phyloP scores from a whole-genome alignment of 2,329 filamentous ascomycete species.

The Aspergillus candidus region DNA sequence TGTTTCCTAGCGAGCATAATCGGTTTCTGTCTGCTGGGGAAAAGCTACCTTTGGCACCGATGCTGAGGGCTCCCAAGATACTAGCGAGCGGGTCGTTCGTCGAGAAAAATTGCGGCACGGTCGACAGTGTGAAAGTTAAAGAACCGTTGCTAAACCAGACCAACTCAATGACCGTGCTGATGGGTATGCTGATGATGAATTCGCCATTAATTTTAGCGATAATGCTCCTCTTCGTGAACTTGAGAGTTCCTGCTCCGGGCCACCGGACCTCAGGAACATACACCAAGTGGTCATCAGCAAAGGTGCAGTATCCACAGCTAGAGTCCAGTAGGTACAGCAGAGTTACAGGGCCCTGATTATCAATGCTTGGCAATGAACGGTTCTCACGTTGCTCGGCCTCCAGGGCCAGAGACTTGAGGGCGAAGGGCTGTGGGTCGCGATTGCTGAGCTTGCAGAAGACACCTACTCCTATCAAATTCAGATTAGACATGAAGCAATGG shows the following conservation, averaged over 20 bases:
- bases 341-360: conserved; percentile 8
- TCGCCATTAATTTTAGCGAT: conserved; percentile 31
- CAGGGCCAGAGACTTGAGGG: conserved; percentile 33
- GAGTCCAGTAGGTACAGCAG: conserved; percentile 14
- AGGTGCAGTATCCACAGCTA: conserved; percentile 46
- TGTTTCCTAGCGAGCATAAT: conserved; percentile 2
- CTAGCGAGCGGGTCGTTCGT: not conserved
- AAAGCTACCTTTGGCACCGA: not conserved
- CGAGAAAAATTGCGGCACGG: conserved; percentile 48
- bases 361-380: conserved; percentile 10
- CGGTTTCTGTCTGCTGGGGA: not conserved
- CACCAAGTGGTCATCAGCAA: conserved; percentile 28
- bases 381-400: conserved; percentile 20
- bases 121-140: conserved; percentile 47
- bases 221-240: conserved; percentile 42
- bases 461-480: conserved; percentile 14
- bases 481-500: conserved; percentile 8
- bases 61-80: not conserved
- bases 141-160: conserved; percentile 34
- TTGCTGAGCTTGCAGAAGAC: conserved; percentile 30
- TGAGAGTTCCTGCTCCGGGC: conserved; percentile 14
- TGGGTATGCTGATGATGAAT: conserved; percentile 45
- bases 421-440: conserved; percentile 28
- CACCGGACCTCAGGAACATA: conserved; percentile 33
- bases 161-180: conserved; percentile 46